Evolutionary conservation across 2,329 filamentous ascomycete species (phyloP).

Genomic region (Tolypocladium sp.): DNA sequence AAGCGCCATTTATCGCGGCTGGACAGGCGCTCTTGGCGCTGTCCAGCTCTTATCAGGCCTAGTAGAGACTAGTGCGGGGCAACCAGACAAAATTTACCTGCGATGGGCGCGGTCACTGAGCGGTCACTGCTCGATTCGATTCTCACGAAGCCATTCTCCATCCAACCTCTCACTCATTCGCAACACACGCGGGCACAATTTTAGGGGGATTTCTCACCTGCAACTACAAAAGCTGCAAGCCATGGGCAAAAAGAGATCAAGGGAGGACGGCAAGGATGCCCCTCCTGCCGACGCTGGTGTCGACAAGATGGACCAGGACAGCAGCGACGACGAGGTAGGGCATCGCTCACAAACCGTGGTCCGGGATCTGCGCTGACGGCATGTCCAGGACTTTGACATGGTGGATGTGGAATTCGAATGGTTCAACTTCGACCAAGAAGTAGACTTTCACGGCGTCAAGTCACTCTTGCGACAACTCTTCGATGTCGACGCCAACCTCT

Average conservation of each 20-base stretch:
- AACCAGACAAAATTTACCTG: slow-evolving; percentile 23
- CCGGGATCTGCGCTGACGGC: slow-evolving; percentile 5
- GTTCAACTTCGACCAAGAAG: slow-evolving; percentile 84
- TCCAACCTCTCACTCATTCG: background rate
- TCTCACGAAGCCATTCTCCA: background rate
- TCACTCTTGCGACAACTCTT: slow-evolving; percentile 83
- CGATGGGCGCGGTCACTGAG: background rate
- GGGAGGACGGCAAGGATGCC: slow-evolving; percentile 36
- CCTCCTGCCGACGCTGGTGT: slow-evolving; percentile 29
- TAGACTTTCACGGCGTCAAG: slow-evolving; percentile 95
- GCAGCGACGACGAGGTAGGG: slow-evolving; percentile 44
- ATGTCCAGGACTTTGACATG: slow-evolving; percentile 69
- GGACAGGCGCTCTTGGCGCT: background rate
- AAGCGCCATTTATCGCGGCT: slow-evolving; percentile 13
- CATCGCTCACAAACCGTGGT: background rate
- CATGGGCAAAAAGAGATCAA: slow-evolving; percentile 43
- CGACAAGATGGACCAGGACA: slow-evolving; percentile 41
- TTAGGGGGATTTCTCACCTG: background rate
- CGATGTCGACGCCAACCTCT: slow-evolving; percentile 75
- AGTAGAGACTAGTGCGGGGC: slow-evolving; percentile 32
- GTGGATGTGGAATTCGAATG: slow-evolving; percentile 97
- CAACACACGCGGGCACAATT: background rate
- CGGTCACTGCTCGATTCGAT: background rate
- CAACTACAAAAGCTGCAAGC: background rate
- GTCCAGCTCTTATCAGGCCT: slow-evolving; percentile 13